Evolutionary conservation across 805 yeast genomes (phyloP).

Genomic region (Schizosaccharomyces cryophilus): DNA sequence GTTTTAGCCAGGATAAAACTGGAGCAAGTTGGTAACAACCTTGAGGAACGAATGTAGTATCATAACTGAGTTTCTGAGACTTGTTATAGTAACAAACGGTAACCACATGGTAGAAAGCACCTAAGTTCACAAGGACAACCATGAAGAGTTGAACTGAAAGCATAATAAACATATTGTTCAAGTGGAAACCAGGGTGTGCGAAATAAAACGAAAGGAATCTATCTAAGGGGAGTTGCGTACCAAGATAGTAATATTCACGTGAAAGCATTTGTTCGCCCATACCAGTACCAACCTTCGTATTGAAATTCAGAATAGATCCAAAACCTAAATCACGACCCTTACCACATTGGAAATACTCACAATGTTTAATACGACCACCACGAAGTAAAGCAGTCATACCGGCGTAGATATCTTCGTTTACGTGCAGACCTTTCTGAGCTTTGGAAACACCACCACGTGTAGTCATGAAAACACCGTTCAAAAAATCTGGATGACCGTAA

Average conservation of each 20-base stretch:
- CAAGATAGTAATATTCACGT: slow-evolving; percentile 73
- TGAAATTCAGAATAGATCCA: slow-evolving; percentile 73
- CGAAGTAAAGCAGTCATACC: slow-evolving; percentile 76
- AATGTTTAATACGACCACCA: slow-evolving; percentile 85
- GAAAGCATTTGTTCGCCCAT: slow-evolving; percentile 94
- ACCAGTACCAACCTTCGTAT: slow-evolving; percentile 90
- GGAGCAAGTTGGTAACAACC: slow-evolving; percentile 78
- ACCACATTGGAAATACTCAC: slow-evolving; percentile 91
- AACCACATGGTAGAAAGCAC: slow-evolving; percentile 50
- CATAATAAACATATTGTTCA: slow-evolving; percentile 70
- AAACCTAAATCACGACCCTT: slow-evolving; percentile 91
- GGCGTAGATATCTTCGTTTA: slow-evolving; percentile 88
- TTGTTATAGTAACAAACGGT: slow-evolving; percentile 42
- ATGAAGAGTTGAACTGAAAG: slow-evolving; percentile 71
- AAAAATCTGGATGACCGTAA: slow-evolving; percentile 90
- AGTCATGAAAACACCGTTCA: slow-evolving; percentile 74
- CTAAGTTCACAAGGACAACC: slow-evolving; percentile 54
- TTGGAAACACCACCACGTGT: slow-evolving; percentile 91
- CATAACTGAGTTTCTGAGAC: slow-evolving; percentile 36
- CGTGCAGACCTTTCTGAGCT: slow-evolving; percentile 78
- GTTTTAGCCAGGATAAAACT: slow-evolving; percentile 69
- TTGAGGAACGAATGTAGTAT: slow-evolving; percentile 40
- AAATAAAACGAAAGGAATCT: slow-evolving; percentile 78
- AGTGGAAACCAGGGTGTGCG: slow-evolving; percentile 92
- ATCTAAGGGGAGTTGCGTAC: slow-evolving; percentile 73